Evolutionary conservation across 2,329 filamentous ascomycete species (phyloP).

Genomic region (Ophiostoma sp.): DNA sequence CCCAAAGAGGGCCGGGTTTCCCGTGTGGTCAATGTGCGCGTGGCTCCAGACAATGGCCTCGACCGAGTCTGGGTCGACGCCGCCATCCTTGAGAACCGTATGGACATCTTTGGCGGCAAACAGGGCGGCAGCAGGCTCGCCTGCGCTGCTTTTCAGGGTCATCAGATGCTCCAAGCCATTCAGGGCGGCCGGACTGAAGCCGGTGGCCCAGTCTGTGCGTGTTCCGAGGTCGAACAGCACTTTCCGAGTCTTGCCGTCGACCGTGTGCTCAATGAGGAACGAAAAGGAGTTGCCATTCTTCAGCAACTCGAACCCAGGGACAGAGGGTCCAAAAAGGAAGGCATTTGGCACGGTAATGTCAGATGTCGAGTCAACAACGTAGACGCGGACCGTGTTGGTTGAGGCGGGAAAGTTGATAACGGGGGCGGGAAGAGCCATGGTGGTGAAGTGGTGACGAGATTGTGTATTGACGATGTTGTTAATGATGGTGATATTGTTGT

Average conservation of each 20-base stretch:
- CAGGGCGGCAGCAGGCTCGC: not conserved
- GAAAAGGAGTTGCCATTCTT: conserved; percentile 2
- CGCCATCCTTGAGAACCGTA: conserved; percentile 16
- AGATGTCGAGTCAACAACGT: conserved; percentile 23
- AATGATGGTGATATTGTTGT: not conserved
- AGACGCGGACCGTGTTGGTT: conserved; percentile 20
- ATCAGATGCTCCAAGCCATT: not conserved
- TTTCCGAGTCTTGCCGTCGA: not conserved
- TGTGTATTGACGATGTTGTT: not conserved
- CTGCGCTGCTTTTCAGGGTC: not conserved
- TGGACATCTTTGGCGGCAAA: conserved; percentile 15
- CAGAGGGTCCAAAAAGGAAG: conserved; percentile 1
- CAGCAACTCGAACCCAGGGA: conserved; percentile 11
- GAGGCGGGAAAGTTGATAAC: conserved; percentile 21
- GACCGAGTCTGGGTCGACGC: conserved; percentile 26
- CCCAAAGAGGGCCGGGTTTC: conserved; percentile 47
- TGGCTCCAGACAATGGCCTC: conserved; percentile 45
- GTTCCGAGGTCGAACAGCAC: conserved; percentile 25
- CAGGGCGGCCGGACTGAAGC: conserved; percentile 1
- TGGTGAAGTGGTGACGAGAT: not conserved
- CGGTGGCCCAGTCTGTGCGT: conserved; percentile 22
- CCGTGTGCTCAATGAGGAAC: conserved; percentile 22
- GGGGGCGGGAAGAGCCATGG: not conserved
- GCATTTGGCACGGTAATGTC: not conserved
- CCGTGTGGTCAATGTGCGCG: conserved; percentile 52